Evolutionary conservation across 106 monocot species (phyloP), one percentile per base, ranked within the genome.

Genomic region (Triglochin maritima): DNA sequence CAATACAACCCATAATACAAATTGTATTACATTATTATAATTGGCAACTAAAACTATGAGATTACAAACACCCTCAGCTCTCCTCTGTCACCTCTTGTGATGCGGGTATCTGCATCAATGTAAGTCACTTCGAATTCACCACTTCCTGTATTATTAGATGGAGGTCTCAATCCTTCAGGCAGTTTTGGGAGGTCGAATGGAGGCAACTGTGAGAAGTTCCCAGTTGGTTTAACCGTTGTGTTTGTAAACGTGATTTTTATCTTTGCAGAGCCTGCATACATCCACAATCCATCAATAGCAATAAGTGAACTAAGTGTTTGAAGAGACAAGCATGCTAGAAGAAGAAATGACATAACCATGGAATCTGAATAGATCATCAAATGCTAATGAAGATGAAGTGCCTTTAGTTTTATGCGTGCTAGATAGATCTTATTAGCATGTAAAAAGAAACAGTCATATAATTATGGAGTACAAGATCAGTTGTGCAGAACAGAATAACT

Each of bases 1-100:
- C 29, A 29, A 29, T 29, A 29, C 29, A 29, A 1, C 1, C 29
- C 29, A 29, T 29, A 29, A 29, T 29, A 29, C 29, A 29, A 29
- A 29, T 29, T 29, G 29, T 29, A 29, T 29, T 29, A 29, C 1
- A 29, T 29, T 29, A 29, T 0, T 0, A 29, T 29, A 29, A 1
- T 29, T 29, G 29, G 29, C 1, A 29, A 29, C 29, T 29, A 52
- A 52, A 52, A 52, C 47, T 60, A 90, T 4, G 90, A 76, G 66
- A 85, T 83, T 0, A 95, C 90, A 78, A 95, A 95, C 56, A 95
- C 90, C 69, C 94, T 85, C 49, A 95, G 85, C 73, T 95, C 90
- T 46, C 69, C 90, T 78, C 87, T 81, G 51, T 95, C 95, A n/a
- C 95, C 95, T 55, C 95, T 72, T 0, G 90, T 95, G 62, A 87